Percentiles rank a stretch among this genome's conserved stretches.
Evolutionary conservation across 805 yeast species (phyloP).

Genomic region (Candida manassasensis): DNA sequence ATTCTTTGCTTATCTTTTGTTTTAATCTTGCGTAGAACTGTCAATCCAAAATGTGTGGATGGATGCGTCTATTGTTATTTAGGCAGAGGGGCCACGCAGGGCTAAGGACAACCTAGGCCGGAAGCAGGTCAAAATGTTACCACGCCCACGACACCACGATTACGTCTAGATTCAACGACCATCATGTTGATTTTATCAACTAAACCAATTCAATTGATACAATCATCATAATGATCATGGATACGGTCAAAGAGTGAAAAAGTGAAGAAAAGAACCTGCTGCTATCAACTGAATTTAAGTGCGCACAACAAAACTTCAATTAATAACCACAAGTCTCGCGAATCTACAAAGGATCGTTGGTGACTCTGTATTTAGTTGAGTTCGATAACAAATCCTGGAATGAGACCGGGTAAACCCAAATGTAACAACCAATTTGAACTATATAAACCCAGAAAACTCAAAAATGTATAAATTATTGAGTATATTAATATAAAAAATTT

Average conservation of each 20-base stretch:
- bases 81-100: too few relatives aligned
- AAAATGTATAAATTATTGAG: conserved; percentile 15
- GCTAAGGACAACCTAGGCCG: too few relatives aligned
- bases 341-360: conserved; percentile 32
- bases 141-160: too few relatives aligned
- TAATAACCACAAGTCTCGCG: conserved; percentile 6
- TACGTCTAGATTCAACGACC: too few relatives aligned
- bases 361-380: conserved; percentile 42
- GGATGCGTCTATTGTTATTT: too few relatives aligned
- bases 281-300: conserved; percentile 1
- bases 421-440: conserved; percentile 23
- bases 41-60: too few relatives aligned
- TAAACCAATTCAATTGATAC: conserved; percentile 4
- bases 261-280: too few relatives aligned
- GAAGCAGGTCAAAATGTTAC: too few relatives aligned
- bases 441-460: conserved; percentile 21
- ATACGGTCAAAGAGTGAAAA: conserved; percentile 3
- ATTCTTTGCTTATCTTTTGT: too few relatives aligned
- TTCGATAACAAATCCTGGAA: conserved; percentile 35
- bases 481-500: conserved; percentile 19
- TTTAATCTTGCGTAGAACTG: too few relatives aligned
- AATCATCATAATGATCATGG: conserved; percentile 1
- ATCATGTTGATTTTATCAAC: conserved; percentile 1
- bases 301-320: not conserved
- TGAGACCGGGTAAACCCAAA: conserved; percentile 17